Conservation (phyloP, 441 rosid genomes). For the Gossypium davidsonii region DNA sequence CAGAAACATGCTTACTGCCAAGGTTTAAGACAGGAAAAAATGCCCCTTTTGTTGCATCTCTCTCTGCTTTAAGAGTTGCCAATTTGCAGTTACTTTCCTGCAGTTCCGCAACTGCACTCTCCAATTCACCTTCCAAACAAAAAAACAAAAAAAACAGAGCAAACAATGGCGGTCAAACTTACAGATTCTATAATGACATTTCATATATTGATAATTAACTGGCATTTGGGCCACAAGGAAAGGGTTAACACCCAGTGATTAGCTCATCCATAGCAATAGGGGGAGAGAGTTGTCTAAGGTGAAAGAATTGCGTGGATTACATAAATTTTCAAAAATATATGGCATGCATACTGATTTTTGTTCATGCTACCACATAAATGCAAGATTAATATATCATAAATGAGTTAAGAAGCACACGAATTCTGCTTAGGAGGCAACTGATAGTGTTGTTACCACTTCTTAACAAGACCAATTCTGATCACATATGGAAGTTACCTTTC, state of each 20-base stretch:
- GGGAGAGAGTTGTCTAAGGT: constrained; percentile 1
- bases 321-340: neutral
- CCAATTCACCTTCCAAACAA: constrained; percentile 63
- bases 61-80: constrained; percentile 67
- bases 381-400: constrained; percentile 2
- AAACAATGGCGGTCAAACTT: constrained; percentile 17
- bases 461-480: neutral
- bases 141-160: constrained; percentile 2
- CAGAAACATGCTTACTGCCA: constrained; percentile 55
- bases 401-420: neutral
- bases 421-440: neutral
- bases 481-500: constrained; percentile 48
- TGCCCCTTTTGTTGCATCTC: constrained; percentile 77
- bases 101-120: constrained; percentile 54
- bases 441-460: neutral
- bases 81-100: constrained; percentile 62
- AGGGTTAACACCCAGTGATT: neutral
- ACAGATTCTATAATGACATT: constrained; percentile 11
- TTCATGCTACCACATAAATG: neutral
- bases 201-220: neutral
- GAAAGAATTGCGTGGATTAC: neutral
- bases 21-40: constrained; percentile 67
- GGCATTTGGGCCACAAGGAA: neutral
- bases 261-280: neutral
- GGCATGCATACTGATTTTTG: neutral